Percentiles rank a stretch among this genome's conserved stretches.
Conservation (phyloP, 2,329 filamentous ascomycete species). For the Penicillium vulpinum region DNA sequence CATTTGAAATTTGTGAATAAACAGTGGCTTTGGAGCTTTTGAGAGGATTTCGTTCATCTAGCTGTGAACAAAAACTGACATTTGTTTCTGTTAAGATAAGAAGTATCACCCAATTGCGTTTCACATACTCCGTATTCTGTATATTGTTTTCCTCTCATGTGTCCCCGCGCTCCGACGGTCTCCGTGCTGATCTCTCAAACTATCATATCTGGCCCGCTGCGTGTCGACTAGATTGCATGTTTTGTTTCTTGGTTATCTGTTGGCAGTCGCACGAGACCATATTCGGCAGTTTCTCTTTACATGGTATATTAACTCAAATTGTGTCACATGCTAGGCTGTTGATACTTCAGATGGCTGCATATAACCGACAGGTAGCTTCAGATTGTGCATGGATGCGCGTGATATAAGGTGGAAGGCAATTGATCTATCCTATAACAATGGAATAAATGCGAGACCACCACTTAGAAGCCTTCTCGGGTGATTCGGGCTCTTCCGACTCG, state of each 20-base stretch:
- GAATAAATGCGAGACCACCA: conserved; percentile 24
- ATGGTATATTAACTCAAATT: background rate
- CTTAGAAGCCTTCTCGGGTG: background rate
- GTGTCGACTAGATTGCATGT: background rate
- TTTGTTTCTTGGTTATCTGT: background rate
- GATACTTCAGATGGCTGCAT: background rate
- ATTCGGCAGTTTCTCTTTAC: background rate
- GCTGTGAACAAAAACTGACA: no score
- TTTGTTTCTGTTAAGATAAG: background rate
- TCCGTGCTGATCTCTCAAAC: conserved; percentile 17
- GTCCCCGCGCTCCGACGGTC: conserved; percentile 24
- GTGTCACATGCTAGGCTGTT: background rate
- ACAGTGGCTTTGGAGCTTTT: background rate
- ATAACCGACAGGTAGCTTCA: background rate
- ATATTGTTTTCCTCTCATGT: conserved; percentile 1
- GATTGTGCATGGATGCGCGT: background rate
- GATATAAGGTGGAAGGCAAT: background rate
- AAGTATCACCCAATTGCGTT: background rate
- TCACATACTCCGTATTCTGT: no score
- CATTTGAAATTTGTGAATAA: background rate
- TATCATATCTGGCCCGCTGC: background rate
- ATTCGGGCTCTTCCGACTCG: conserved; percentile 12
- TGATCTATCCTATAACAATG: conserved; percentile 26
- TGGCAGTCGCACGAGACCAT: background rate
- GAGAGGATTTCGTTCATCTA: no score